Evolutionary conservation across 78 protist genomes (phyloP), one percentile per base, ranked within the genome.

Genomic region (Dictyostelium brefeldianum): DNA sequence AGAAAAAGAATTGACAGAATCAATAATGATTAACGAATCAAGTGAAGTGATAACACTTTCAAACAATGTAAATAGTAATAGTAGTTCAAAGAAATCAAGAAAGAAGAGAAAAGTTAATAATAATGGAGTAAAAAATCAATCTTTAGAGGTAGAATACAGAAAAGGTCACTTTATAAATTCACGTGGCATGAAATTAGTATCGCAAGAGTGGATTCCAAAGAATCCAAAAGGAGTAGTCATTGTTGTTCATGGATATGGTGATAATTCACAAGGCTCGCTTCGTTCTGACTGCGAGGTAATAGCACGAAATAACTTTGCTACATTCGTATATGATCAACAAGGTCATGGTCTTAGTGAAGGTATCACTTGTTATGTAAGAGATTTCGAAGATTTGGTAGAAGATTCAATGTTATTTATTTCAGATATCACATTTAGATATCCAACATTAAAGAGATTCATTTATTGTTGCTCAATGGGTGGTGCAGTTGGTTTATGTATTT

Each of bases 291-390:
- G 78, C 8, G 47, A 62, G 41, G 17, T 20, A 3, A 74, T 87
- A 50, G 82, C 92, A 11, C 25, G 67, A 25, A 14, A 46, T 25
- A 70, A 69, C 8, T 87, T 22, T 87, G 82, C 92, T 7, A 14
- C 92, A 8, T 87, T 77, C 25, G 36, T 87, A 1, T 87, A 59
- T 22, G 92, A 87, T 41, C 92, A 87, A 64, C 92, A 87, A 64
- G 92, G 92, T 18, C 92, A 87, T 62, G 92, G 92, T 3, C 20
- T 77, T 0, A 77, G 84, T 20, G 92, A 87, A 77, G 92, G 92
- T n/a, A 3, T 87, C 1, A 41, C 80, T 29, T 46, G 46, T 0
- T 87, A 77, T 77, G 47, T 87, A 17, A 47, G 71, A 27, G 75
- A 53, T 64, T 87, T 87, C n/a, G 83, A 87, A 2, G 92, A 87